Evolutionary conservation across 331 rosid genomes (phyloP), one percentile per base, ranked within the genome.

Genomic region (Cydonia oblonga): DNA sequence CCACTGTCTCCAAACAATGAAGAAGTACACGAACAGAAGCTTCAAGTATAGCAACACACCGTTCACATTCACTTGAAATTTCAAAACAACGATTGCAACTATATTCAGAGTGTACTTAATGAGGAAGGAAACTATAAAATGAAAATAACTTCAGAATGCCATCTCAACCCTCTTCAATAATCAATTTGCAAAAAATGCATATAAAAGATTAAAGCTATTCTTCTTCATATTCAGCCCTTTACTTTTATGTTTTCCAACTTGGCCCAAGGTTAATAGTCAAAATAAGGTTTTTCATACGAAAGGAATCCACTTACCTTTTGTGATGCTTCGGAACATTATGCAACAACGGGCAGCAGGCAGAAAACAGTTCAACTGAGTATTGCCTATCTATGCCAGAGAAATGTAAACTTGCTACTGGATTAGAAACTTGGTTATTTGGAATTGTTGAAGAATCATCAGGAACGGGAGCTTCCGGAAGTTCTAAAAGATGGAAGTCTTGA

Each of bases 21-120:
- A 93, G 91, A 77, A 93, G 98, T 77, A 75, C 83, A 72, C 84
- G 20, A 69, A 87, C 88, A 20, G 97, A 93, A 71, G 92, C 96
- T 84, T 89, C 88, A 29, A 89, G 86, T 57, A 85, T 79, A 61
- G 95, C 85, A 81, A 91, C 79, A 70, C 86, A 80, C 63, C 56
- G 83, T 81, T 86, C 81, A 69, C 90, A 89, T 85, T 85, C 96
- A 70, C 98, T 93, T 52, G 81, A 81, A 57, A 40, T 49, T 66
- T 53, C 10, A 35, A 66, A 61, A 74, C 54, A 65, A 75, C 78
- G 32, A 70, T 52, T 63, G 42, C 25, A 59, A 66, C 24, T 35
- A 59, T 35, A 61, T 15, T 32, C 33, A 32, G 35, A 5, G 51
- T 63, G 24, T 66, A 75, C 56, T 74, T 73, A 30, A 28, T 65